phyloP scores from a whole-genome alignment of 2,329 filamentous ascomycete species.

The Thermothelomyces thermophilus region DNA sequence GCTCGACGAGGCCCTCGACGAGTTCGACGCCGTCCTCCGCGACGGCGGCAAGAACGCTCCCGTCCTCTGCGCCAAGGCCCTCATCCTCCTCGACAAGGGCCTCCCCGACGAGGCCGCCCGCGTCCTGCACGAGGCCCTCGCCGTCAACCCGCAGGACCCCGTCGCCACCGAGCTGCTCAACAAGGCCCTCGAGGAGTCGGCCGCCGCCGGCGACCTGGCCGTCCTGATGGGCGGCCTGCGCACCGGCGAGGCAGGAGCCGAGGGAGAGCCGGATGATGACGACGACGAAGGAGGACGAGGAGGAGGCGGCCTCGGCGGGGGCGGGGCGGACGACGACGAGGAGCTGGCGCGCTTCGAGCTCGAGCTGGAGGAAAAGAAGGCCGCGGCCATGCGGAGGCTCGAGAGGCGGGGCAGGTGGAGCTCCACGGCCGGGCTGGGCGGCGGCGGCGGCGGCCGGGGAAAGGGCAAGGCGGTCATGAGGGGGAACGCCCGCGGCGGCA shows the following conservation, averaged over 20 bases:
- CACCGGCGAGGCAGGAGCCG: no score
- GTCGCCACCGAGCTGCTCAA: slow-evolving; percentile 73
- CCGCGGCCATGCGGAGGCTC: slow-evolving; percentile 35
- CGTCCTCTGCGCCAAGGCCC: slow-evolving; percentile 74
- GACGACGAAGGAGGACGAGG: slow-evolving; percentile 37
- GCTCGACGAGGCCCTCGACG: slow-evolving; percentile 63
- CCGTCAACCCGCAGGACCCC: slow-evolving; percentile 71
- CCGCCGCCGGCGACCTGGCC: slow-evolving; percentile 34
- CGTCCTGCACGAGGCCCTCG: slow-evolving; percentile 77
- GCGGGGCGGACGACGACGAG: slow-evolving; percentile 32
- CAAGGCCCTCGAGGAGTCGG: slow-evolving; percentile 61
- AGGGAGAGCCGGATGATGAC: slow-evolving; percentile 30
- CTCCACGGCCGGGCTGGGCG: no score
- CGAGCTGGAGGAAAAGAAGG: slow-evolving; percentile 42
- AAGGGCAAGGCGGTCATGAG: slow-evolving; percentile 37
- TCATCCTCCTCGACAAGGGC: slow-evolving; percentile 74
- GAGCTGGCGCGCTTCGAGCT: slow-evolving; percentile 47
- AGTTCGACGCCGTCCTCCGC: slow-evolving; percentile 83
- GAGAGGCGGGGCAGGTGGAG: slow-evolving; percentile 17
- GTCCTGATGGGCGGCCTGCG: slow-evolving; percentile 13
- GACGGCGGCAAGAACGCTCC: slow-evolving; percentile 74
- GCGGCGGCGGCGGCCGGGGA: slow-evolving; percentile 22
- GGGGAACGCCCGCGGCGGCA: slow-evolving; percentile 30
- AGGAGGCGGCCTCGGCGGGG: slow-evolving; percentile 33
- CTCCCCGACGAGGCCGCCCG: slow-evolving; percentile 70